Evolutionary conservation across 2,329 filamentous ascomycete genomes (phyloP).

Genomic region (Pseudogymnoascus sp.): DNA sequence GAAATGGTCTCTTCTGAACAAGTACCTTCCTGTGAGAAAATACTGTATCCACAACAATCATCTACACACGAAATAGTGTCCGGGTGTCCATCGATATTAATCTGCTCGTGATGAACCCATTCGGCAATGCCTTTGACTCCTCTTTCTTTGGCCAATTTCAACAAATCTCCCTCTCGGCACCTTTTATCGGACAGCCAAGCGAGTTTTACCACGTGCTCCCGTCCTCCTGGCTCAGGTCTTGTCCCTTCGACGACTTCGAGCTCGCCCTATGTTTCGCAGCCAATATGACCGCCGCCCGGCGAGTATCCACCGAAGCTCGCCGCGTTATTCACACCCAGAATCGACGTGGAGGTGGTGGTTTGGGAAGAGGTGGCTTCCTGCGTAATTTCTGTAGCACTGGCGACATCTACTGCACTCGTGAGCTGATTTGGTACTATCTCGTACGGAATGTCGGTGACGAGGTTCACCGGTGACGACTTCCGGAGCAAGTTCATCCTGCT

Average conservation of each 20-base stretch:
- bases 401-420: conserved; percentile 2
- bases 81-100: conserved; percentile 19
- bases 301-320: conserved; percentile 10
- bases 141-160: too few relatives aligned
- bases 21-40: conserved; percentile 12
- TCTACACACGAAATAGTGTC: conserved; percentile 19
- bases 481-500: background rate
- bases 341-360: background rate
- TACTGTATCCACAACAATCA: conserved; percentile 4
- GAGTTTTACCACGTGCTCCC: conserved; percentile 28
- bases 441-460: background rate
- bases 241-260: too few relatives aligned
- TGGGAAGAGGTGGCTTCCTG: background rate
- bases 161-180: conserved; percentile 16
- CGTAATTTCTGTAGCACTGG: background rate
- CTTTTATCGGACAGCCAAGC: conserved; percentile 27
- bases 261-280: too few relatives aligned
- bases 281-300: too few relatives aligned
- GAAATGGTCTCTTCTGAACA: conserved; percentile 14
- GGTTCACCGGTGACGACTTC: background rate
- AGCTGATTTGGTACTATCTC: conserved; percentile 1
- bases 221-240: conserved; percentile 15
- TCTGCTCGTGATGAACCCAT: conserved; percentile 23
- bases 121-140: conserved; percentile 23
- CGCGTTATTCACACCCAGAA: background rate